Evolutionary conservation across 768 basidiomycete species (phyloP).

Genomic region (Lentinula sp.): DNA sequence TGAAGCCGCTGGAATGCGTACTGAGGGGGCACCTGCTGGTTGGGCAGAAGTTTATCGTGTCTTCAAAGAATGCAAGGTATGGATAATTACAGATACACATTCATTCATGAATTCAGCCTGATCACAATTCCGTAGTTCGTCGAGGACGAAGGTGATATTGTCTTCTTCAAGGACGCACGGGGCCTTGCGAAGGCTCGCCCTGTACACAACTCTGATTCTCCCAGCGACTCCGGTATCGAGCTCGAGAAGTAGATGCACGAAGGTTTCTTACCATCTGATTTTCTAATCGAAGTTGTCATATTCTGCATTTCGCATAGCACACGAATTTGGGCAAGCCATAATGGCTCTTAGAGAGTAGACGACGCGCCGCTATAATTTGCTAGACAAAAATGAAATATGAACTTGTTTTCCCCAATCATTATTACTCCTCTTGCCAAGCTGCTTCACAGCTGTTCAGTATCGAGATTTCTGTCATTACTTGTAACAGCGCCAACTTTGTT

Average conservation of each 20-base stretch:
- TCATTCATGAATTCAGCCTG: neutral
- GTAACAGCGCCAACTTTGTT: conserved; percentile 37
- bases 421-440: conserved; percentile 25
- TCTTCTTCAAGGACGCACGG: conserved; percentile 86
- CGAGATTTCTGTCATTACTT: conserved; percentile 45
- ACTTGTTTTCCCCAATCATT: neutral
- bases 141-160: conserved; percentile 86
- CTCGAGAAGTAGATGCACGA: conserved; percentile 31
- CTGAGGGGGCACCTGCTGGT: conserved; percentile 70
- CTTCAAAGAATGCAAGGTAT: conserved; percentile 70
- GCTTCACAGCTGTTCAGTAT: conserved; percentile 47
- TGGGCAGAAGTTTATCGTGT: conserved; percentile 80
- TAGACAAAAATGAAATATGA: neutral
- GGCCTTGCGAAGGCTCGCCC: conserved; percentile 73
- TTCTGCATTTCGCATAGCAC: neutral
- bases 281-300: neutral
- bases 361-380: neutral
- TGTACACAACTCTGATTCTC: conserved; percentile 53
- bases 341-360: neutral
- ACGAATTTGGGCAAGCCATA: neutral
- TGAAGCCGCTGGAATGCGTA: conserved; percentile 53
- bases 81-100: neutral
- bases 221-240: conserved; percentile 50
- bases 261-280: neutral
- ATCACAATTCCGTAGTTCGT: conserved; percentile 53